phyloP scores from a whole-genome alignment of 352 stramenopile species.

The Ophiocytium majus region DNA sequence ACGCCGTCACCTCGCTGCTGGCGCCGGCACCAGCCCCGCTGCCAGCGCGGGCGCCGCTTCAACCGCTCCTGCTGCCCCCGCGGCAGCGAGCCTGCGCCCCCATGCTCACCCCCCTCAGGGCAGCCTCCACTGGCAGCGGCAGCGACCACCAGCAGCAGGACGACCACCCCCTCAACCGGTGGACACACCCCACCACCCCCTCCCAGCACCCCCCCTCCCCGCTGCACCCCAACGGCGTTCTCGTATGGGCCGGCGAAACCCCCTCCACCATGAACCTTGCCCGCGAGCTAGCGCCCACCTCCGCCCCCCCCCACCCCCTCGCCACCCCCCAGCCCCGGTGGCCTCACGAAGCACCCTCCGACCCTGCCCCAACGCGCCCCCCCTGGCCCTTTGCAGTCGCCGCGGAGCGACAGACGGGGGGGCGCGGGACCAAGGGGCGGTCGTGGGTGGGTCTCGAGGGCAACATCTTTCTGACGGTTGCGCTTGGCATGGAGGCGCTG shows the following conservation, averaged over 20 bases:
- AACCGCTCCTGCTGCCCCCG: too few species aligned
- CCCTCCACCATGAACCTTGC: background rate
- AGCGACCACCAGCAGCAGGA: background rate
- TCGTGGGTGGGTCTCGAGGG: conserved; percentile 44
- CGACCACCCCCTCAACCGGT: background rate
- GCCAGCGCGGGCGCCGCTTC: too few species aligned
- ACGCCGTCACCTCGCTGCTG: too few species aligned
- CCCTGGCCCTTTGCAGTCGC: conserved; percentile 26
- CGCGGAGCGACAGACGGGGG: conserved; percentile 28
- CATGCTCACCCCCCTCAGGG: too few species aligned
- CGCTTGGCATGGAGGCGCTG: conserved; percentile 40
- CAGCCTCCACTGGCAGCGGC: too few species aligned
- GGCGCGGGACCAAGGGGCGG: conserved; percentile 43
- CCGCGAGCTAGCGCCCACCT: background rate
- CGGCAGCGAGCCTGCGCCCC: too few species aligned
- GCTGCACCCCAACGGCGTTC: background rate
- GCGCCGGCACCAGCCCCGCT: too few species aligned
- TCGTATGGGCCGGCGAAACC: background rate
- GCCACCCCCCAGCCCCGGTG: background rate
- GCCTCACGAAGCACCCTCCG: background rate
- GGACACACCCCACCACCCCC: background rate
- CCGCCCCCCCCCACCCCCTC: background rate
- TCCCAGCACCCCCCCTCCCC: background rate
- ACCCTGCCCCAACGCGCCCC: too few species aligned
- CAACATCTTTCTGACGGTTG: conserved; percentile 54